Evolutionary conservation across 2,329 filamentous ascomycete species (phyloP), one percentile per base, ranked within the genome.

Genomic region (Colletotrichum eremochloae): DNA sequence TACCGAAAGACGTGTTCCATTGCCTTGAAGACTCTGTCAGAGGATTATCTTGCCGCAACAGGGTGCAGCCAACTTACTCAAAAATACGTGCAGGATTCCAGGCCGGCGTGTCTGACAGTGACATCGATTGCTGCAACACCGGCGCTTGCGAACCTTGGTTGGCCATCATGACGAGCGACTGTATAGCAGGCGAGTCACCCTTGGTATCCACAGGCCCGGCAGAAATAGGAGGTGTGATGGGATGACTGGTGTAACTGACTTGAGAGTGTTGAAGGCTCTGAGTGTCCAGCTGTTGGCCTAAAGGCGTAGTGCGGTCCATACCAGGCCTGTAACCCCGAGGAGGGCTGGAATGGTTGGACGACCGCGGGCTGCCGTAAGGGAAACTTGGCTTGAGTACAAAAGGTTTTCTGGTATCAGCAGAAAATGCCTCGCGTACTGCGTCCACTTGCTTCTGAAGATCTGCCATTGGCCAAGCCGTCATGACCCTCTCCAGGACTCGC

Each of bases 1-100:
- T 93, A 86, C 94, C 94, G 84, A 98, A 98, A 75, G 96, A 95
- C 79, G 93, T 92, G 82, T 97, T 95, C 95, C 96, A 98, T 86
- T 97, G 94, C 82, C 95, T 97, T 48, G 24, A 40, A 15, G 70
- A 44, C 14, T 56, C 46, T 44, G 67, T 77, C 73, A 79, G 73
- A 56, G 40, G 56, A 11, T 60, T 31, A 14, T 8, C 31, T 15
- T 48, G 7, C 14, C 24, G 46, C 7, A 29, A 9, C 15, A n/a
- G 3, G 24, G 15, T 3, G 31, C 24, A 7, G 15, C 11, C 12
- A 53, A 89, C 94, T 87, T 89, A 97, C 94, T 96, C 94, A 87
- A 97, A 96, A 76, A 97, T 94, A 71, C 92, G 90, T 42, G 93
- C 89, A 33, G 95, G 95, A 78, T 97, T 97, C 95, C 95, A 97